Base-by-base conservation (phyloP, 352 stramenopile species). In the Phytophthora lateralis region DNA sequence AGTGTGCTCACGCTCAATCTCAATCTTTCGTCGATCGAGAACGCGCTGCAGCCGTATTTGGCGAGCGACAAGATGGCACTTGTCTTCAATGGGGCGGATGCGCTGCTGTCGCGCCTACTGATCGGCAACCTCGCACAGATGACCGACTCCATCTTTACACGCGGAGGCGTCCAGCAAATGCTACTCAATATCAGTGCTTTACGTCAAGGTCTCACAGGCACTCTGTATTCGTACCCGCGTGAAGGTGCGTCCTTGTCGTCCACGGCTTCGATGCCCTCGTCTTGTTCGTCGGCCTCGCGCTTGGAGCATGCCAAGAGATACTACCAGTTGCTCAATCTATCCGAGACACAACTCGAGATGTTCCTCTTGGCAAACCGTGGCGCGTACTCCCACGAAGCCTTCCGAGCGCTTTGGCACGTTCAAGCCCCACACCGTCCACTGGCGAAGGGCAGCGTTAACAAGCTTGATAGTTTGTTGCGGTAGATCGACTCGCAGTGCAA, bases 221-320 rank as follows among this genome's bases (percentile, higher is more conserved):
- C 82, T 17, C 24, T 93, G 34, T 93, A 90, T 53, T 89, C 80
- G 55, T 91, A 91, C 48, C 80, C 82, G 34, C 83, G 73, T 46
- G 71, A 74, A n/a, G 75, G 73, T 6, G 46, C 42, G n/a, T 57
- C 55, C 14, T 54, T 73, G 21, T 63, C 55, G 15, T 66, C 52
- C 2, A 60, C 61, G 1, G 35, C 49, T 18, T 68, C 51, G 8
- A 63, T 55, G 30, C 24, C 55, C 35, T 73, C 63, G 42, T 67
- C 58, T 18, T 73, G 58, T 38, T 77, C 56, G 9, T 74, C 60
- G 15, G 61, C 56, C 11, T 84, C 72, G 21, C 72, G 88, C 39
- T 89, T 95, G 63, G 78, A 93, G 54, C 78, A 88, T 55, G 84
- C 84, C 24, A 95, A 92, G 62, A 65, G 84, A 11, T 93, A 89